A percentile compares a stretch with the other conserved stretches of the same genome.
Evolutionary conservation across 768 basidiomycete genomes (phyloP).

Genomic region (Serpula lacrymans): DNA sequence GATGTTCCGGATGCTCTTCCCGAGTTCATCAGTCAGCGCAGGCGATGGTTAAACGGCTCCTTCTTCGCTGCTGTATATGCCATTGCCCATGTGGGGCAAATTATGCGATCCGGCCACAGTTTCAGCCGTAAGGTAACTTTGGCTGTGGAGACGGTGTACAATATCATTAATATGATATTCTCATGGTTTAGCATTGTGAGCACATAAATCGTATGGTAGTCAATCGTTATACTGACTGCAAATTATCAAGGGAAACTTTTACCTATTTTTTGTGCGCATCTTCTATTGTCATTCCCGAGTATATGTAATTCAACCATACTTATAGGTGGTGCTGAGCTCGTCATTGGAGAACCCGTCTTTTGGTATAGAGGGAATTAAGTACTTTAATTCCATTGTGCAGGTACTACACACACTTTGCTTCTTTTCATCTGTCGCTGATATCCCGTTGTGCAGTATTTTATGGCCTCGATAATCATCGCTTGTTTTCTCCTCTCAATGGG

Average conservation of each 20-base stretch:
- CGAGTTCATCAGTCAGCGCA: slow-evolving; percentile 90
- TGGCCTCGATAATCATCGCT: slow-evolving; percentile 82
- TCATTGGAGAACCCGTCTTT: slow-evolving; percentile 79
- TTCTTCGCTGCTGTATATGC: slow-evolving; percentile 96
- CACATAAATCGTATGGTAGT: slow-evolving; percentile 7
- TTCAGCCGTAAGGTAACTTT: slow-evolving; percentile 67
- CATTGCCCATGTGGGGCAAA: slow-evolving; percentile 61
- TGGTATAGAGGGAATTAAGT: slow-evolving; percentile 56
- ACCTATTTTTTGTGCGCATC: slow-evolving; percentile 80
- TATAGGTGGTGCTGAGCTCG: slow-evolving; percentile 80
- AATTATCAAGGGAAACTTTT: slow-evolving; percentile 78
- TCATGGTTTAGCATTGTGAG: slow-evolving; percentile 91
- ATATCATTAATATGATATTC: slow-evolving; percentile 82
- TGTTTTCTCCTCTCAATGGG: slow-evolving; percentile 96
- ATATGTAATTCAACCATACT: background rate
- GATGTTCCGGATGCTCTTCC: slow-evolving; percentile 92
- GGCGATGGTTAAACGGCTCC: slow-evolving; percentile 88
- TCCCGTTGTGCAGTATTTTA: slow-evolving; percentile 54
- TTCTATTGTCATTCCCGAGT: background rate
- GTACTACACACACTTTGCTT: slow-evolving; percentile 31
- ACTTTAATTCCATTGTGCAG: slow-evolving; percentile 75
- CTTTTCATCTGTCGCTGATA: slow-evolving; percentile 2
- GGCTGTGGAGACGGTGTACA: slow-evolving; percentile 82
- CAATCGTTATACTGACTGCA: background rate
- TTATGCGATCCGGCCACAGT: slow-evolving; percentile 55